Base-by-base conservation (phyloP, 768 basidiomycete species). In the Auriscalpium orientale region DNA sequence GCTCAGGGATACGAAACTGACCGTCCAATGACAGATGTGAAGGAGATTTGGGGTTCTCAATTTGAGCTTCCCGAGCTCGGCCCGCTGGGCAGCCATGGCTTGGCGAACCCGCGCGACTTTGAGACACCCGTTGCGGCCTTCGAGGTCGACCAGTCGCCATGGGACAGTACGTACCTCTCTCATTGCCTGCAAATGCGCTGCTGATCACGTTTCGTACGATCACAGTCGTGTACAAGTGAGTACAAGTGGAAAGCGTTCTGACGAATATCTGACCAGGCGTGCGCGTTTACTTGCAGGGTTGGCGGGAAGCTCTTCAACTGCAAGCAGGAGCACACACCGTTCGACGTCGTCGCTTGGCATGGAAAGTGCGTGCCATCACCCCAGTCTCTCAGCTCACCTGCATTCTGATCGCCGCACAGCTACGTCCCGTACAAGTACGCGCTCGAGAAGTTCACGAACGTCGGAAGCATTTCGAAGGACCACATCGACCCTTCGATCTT, bases 291-390 rank as follows among this genome's bases (percentile, higher is more conserved):
- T 7, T 46, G 52, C 57, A 84, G 80, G 68, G 74, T 85, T 33
- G 71, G 75, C 53, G 82, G 83, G 15, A 70, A 80, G 66, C 66
- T 82, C 10, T 80, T 80, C 64, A 66, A 68, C 21, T 82, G 81
- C 60, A 68, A 71, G 43, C 82, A 85, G 58, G 76, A 81, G 46
- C 81, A 84, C 66, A 84, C 84, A 1, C 84, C 84, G 0, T 87
- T 86, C 66, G 85, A 87, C 64, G 84, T 86, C 43, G 84, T 86
- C 28, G 83, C 84, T 1, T 85, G 83, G 83, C 78, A 81, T 50
- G 83, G 83, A 67, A 85, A 82, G 82, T 83, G 65, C 51, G 79
- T 70, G 2, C 10, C 15, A 34, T 22, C 13, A 2, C 20, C 18
- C 28, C 16, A 15, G 2, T 1, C 11, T 13, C 9, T 18, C 18